Evolutionary conservation across 148 eudicot species (phyloP).

Genomic region (Diospyros kaki): DNA sequence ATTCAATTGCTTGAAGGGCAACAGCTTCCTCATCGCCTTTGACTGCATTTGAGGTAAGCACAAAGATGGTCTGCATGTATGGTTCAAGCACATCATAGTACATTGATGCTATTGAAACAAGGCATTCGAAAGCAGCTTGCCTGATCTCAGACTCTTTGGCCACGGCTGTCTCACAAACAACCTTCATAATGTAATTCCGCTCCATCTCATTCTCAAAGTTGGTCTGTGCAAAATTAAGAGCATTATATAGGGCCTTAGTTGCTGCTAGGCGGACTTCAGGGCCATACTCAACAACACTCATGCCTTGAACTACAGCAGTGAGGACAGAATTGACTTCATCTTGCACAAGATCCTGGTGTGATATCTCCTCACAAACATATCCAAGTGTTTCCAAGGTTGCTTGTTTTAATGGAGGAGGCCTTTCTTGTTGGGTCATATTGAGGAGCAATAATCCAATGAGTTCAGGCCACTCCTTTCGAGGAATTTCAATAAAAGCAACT

Average conservation of each 20-base stretch:
- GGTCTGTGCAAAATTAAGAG: conserved; percentile 63
- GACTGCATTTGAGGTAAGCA: conserved; percentile 54
- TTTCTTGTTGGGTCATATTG: conserved; percentile 53
- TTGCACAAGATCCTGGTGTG: conserved; percentile 58
- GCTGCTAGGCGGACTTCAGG: conserved; percentile 59
- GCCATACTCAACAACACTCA: conserved; percentile 38
- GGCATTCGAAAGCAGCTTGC: conserved; percentile 62
- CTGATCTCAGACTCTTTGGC: conserved; percentile 50
- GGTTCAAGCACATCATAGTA: conserved; percentile 62
- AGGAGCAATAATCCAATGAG: conserved; percentile 46
- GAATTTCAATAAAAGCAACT: conserved; percentile 59
- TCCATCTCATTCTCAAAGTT: conserved; percentile 72
- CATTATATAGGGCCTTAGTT: conserved; percentile 60
- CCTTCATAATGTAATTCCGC: conserved; percentile 59
- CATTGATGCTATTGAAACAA: conserved; percentile 61
- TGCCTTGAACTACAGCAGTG: conserved; percentile 76
- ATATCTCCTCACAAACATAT: conserved; percentile 65
- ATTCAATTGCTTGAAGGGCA: conserved; percentile 72
- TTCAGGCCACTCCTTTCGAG: conserved; percentile 65
- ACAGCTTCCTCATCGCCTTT: conserved; percentile 56
- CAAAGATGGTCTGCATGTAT: conserved; percentile 56
- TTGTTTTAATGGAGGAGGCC: conserved; percentile 47
- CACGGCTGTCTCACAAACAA: conserved; percentile 50
- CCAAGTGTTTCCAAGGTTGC: conserved; percentile 70
- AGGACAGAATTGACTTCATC: conserved; percentile 56